phyloP scores from a whole-genome alignment of 371 early-diverging fungal species.

The Thermomucor indicae-seudaticae region DNA sequence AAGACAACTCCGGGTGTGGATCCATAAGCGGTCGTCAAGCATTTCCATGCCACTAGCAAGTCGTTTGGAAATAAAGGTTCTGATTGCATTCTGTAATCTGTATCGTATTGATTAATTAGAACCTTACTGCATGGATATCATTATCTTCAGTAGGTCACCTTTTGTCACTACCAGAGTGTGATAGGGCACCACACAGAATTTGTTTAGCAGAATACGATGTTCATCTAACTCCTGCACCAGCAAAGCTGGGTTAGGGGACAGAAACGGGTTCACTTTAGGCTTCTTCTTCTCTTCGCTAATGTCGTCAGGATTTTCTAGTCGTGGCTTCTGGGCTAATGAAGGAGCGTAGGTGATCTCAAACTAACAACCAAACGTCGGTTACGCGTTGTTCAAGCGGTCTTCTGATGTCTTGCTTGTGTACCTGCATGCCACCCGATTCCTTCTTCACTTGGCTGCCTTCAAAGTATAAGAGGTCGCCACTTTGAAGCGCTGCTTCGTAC shows the following conservation, averaged over 20 bases:
- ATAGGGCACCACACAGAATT: constrained; percentile 64
- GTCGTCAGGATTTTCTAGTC: constrained; percentile 10
- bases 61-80: constrained; percentile 60
- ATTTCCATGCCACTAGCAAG: constrained; percentile 48
- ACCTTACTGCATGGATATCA: background rate
- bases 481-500: constrained; percentile 27
- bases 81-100: constrained; percentile 64
- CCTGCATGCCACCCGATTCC: constrained; percentile 21
- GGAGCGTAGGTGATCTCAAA: constrained; percentile 52
- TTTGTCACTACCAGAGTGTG: constrained; percentile 72
- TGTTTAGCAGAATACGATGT: constrained; percentile 69
- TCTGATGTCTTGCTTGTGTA: too few species aligned
- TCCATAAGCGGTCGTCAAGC: constrained; percentile 39
- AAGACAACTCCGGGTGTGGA: constrained; percentile 50
- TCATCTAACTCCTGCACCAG: constrained; percentile 50
- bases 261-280: constrained; percentile 58
- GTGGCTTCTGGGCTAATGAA: constrained; percentile 41
- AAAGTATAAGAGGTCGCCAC: constrained; percentile 19
- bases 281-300: constrained; percentile 14
- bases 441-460: constrained; percentile 15
- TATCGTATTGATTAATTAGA: background rate
- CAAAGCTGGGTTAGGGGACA: constrained; percentile 60
- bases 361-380: constrained; percentile 6
- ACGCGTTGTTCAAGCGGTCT: background rate
- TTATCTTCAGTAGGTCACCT: constrained; percentile 45